Evolutionary conservation across 106 monocot species (phyloP).

Genomic region (Amphibolis antarctica): DNA sequence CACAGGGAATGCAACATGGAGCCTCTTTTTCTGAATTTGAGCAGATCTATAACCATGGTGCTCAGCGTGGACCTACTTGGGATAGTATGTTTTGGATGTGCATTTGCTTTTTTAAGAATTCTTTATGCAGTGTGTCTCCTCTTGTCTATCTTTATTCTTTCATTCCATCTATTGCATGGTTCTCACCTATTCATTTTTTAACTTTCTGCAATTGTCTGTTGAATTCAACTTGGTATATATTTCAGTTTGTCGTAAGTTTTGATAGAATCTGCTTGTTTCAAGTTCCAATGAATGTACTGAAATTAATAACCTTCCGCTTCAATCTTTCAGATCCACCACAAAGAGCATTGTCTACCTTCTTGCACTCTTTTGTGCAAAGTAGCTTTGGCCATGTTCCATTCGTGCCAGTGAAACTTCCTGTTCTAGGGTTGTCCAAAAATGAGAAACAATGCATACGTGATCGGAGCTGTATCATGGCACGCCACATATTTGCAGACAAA

Average conservation of each 20-base stretch:
- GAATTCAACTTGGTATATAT: no score
- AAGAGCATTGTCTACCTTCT: conserved; percentile 63
- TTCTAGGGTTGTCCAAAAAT: conserved; percentile 81
- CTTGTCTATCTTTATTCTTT: no score
- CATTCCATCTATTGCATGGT: no score
- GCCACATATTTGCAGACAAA: conserved; percentile 94
- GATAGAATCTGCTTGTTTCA: neutral
- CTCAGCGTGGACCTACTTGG: conserved; percentile 22
- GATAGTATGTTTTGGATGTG: conserved; percentile 28
- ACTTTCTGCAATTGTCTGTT: no score
- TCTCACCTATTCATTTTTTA: no score
- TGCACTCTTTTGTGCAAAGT: conserved; percentile 85
- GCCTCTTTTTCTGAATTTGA: conserved; percentile 37
- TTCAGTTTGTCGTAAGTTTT: no score
- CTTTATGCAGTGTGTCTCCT: no score
- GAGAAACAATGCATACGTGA: conserved; percentile 98
- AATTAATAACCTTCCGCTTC: neutral
- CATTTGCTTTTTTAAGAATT: neutral
- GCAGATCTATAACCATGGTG: conserved; percentile 30
- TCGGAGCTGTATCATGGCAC: conserved; percentile 91
- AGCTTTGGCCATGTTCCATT: conserved; percentile 69
- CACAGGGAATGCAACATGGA: conserved; percentile 30
- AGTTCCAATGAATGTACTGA: neutral
- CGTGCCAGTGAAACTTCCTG: conserved; percentile 58
- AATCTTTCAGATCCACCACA: conserved; percentile 75